phyloP scores from a whole-genome alignment of 768 basidiomycete genomes.

The Galerina sulciceps region DNA sequence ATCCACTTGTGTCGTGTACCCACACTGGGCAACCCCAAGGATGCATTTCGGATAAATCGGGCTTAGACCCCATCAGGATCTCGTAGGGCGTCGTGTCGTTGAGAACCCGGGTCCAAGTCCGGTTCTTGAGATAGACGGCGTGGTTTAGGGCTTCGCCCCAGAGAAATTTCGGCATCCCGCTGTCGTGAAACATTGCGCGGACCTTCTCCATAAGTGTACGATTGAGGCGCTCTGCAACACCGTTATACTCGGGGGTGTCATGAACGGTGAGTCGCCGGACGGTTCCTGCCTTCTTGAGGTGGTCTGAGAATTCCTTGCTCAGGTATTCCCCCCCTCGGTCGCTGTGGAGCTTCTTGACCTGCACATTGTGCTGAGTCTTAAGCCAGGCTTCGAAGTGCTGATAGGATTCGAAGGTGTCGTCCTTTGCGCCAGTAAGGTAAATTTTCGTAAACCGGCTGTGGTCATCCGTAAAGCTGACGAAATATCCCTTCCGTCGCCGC shows the following conservation, averaged over 20 bases:
- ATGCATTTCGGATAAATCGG: conserved; percentile 9
- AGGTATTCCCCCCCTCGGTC: conserved; percentile 51
- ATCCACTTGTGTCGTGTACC: conserved; percentile 20
- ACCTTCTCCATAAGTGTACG: conserved; percentile 26
- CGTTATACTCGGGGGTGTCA: conserved; percentile 11
- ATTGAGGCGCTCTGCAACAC: conserved; percentile 14
- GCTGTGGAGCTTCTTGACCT: conserved; percentile 37
- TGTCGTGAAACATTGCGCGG: conserved; percentile 31
- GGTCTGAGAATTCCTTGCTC: conserved; percentile 32
- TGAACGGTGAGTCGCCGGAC: conserved; percentile 15
- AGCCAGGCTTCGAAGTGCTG: conserved; percentile 35
- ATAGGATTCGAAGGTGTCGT: conserved; percentile 32
- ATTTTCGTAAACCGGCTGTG: conserved; percentile 28
- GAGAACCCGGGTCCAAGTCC: conserved; percentile 11
- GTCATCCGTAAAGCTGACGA: conserved; percentile 42
- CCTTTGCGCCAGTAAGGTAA: conserved; percentile 34
- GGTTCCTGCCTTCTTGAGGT: conserved; percentile 42
- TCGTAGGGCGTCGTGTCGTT: conserved; percentile 13
- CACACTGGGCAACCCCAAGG: conserved; percentile 13
- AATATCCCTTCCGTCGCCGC: conserved; percentile 34
- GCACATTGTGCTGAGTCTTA: conserved; percentile 30
- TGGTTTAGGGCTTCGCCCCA: conserved; percentile 25
- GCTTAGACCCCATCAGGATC: conserved; percentile 1
- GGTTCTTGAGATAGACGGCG: conserved; percentile 14
- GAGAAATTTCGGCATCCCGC: conserved; percentile 28